These are phyloP conservation scores for Postia placenta DNA, from an alignment of 768 basidiomycete genomes.

Conservation along the genomic window DNA sequence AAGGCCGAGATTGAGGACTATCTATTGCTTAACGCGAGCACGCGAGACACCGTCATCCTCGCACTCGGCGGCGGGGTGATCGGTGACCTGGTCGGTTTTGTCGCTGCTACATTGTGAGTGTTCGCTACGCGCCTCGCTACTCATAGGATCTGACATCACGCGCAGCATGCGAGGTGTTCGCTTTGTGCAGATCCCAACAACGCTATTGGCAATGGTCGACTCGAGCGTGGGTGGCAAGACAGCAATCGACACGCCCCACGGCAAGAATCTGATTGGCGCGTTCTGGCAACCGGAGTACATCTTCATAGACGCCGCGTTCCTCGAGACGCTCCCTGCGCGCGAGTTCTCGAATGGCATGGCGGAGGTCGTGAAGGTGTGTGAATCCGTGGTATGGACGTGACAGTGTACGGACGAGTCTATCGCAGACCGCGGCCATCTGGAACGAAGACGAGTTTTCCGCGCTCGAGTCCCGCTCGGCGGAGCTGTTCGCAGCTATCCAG, in stretches of 20 bases:
- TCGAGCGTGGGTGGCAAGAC: constrained; percentile 98
- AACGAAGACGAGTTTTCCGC: constrained; percentile 82
- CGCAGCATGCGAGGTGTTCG: constrained; percentile 93
- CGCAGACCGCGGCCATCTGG: constrained; percentile 98
- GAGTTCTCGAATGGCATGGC: constrained; percentile 99
- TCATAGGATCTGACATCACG: constrained; percentile 6
- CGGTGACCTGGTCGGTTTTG: constrained; percentile 94
- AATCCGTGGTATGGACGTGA: no score
- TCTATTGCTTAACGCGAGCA: constrained; percentile 80
- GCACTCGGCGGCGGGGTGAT: constrained; percentile 97
- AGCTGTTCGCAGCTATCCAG: constrained; percentile 83
- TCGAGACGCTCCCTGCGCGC: constrained; percentile 84
- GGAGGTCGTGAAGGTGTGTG: constrained; percentile 87
- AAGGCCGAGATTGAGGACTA: constrained; percentile 95
- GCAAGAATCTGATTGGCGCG: constrained; percentile 97
- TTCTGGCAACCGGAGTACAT: constrained; percentile 98
- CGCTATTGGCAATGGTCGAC: constrained; percentile 97
- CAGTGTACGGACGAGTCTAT: no score
- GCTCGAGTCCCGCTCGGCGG: constrained; percentile 79
- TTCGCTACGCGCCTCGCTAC: constrained; percentile 1
- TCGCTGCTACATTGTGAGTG: constrained; percentile 92
- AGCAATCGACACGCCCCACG: constrained; percentile 97
- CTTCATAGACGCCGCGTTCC: constrained; percentile 95
- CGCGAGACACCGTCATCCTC: constrained; percentile 87
- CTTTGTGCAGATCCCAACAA: constrained; percentile 95